Evolutionary conservation across 129 eudicot genomes (phyloP).

Genomic region (Pulicaria dysenterica): DNA sequence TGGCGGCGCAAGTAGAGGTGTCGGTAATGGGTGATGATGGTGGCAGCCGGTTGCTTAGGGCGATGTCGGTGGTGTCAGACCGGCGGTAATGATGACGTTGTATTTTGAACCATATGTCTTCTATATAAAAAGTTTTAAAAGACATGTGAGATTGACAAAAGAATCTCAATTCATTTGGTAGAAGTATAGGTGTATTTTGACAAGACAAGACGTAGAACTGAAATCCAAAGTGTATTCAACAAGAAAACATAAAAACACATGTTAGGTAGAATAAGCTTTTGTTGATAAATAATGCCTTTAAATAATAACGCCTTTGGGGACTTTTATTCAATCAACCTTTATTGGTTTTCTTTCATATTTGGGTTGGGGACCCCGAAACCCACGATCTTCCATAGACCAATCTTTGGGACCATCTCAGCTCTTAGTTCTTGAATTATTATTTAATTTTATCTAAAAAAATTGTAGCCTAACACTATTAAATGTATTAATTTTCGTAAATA

Average conservation of each 20-base stretch:
- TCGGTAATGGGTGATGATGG: too few species aligned
- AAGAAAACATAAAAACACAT: slow-evolving; percentile 4
- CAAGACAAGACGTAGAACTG: background rate
- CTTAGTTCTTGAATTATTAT: slow-evolving; percentile 3
- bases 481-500: too few species aligned
- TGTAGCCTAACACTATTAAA: too few species aligned
- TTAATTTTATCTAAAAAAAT: background rate
- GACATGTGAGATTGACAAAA: too few species aligned
- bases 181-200: too few species aligned
- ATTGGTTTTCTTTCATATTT: background rate
- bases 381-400: slow-evolving; percentile 6
- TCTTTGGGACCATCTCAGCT: slow-evolving; percentile 12
- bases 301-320: background rate
- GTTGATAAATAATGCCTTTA: slow-evolving; percentile 1
- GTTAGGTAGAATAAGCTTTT: slow-evolving; percentile 11
- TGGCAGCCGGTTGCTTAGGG: too few species aligned
- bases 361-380: background rate
- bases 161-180: too few species aligned
- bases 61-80: too few species aligned
- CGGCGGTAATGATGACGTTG: too few species aligned
- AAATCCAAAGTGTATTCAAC: slow-evolving; percentile 1
- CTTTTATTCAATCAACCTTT: background rate
- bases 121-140: too few species aligned
- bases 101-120: too few species aligned
- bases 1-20: too few species aligned